These are phyloP conservation scores for Aegilops tauschii DNA, from an alignment of 176 grass and related monocot genomes.

Conservation along the genomic window DNA sequence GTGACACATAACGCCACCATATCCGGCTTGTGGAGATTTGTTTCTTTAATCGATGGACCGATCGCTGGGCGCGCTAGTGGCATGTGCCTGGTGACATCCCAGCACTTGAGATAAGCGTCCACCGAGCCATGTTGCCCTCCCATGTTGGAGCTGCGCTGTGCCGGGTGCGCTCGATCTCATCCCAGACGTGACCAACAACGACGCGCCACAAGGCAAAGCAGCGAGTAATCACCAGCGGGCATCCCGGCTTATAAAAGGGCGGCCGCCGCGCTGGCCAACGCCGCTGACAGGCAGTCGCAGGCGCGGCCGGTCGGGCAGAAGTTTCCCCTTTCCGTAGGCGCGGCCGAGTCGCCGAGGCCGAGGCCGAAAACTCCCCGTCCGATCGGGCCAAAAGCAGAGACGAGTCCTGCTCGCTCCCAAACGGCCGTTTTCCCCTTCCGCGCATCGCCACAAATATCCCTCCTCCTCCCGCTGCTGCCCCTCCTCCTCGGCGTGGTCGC, in stretches of 20 bases:
- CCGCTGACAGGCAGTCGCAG: slow-evolving; percentile 16
- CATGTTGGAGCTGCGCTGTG: not conserved
- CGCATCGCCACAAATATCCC: slow-evolving; percentile 28
- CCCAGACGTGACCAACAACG: slow-evolving; percentile 30
- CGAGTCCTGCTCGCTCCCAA: not conserved
- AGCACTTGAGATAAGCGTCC: not conserved
- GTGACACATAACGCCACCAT: not conserved
- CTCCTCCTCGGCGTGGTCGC: slow-evolving; percentile 17
- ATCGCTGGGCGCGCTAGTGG: not conserved
- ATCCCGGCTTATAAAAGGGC: not conserved
- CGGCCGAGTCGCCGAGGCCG: not conserved
- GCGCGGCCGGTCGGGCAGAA: slow-evolving; percentile 12
- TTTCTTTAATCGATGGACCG: slow-evolving; percentile 19
- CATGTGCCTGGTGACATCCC: slow-evolving; percentile 30
- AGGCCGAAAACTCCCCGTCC: not conserved
- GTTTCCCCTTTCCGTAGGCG: not conserved
- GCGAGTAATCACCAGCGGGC: not conserved
- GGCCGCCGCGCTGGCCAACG: slow-evolving; percentile 33
- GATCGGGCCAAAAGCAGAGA: not conserved
- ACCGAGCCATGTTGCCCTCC: not conserved
- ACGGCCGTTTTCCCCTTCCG: slow-evolving; percentile 17
- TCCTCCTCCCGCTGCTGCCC: not conserved
- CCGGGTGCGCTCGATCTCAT: not conserved
- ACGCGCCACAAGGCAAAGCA: not conserved
- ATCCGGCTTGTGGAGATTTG: slow-evolving; percentile 26